Conservation (phyloP, 768 basidiomycete species). For the Jaapia argillacea region DNA sequence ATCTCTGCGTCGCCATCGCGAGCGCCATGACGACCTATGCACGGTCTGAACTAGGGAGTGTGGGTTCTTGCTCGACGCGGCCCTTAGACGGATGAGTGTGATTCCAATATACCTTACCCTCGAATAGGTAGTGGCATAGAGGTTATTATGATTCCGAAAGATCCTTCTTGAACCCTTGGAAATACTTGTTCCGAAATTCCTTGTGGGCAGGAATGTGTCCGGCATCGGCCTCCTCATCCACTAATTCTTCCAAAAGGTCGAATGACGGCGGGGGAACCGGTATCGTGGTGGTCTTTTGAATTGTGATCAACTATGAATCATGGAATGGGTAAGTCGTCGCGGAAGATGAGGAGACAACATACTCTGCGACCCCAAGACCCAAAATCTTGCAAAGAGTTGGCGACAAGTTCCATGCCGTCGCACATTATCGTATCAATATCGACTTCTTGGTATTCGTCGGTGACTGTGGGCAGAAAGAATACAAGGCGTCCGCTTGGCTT, state of each 20-base stretch:
- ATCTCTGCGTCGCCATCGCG: no score
- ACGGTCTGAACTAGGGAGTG: no score
- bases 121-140: no score
- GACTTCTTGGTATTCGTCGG: constrained; percentile 81
- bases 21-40: no score
- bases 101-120: no score
- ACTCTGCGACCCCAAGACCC: constrained; percentile 93
- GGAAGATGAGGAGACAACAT: constrained; percentile 19
- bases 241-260: constrained; percentile 17
- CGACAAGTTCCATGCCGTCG: constrained; percentile 80
- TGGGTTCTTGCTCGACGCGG: no score
- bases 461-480: constrained; percentile 91
- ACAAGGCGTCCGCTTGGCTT: constrained; percentile 84
- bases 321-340: constrained; percentile 1
- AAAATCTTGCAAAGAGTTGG: constrained; percentile 88
- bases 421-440: constrained; percentile 75
- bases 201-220: constrained; percentile 72
- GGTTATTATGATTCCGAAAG: no score
- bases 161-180: constrained; percentile 73
- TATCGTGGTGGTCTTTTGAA: constrained; percentile 52
- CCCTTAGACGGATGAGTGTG: no score
- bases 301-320: constrained; percentile 69
- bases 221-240: constrained; percentile 1
- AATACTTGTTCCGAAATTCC: constrained; percentile 84
- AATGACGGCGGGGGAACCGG: constrained; percentile 48